phyloP scores from a whole-genome alignment of 1,284 basidiomycete genomes.

The Ceratobasidium sp. region DNA sequence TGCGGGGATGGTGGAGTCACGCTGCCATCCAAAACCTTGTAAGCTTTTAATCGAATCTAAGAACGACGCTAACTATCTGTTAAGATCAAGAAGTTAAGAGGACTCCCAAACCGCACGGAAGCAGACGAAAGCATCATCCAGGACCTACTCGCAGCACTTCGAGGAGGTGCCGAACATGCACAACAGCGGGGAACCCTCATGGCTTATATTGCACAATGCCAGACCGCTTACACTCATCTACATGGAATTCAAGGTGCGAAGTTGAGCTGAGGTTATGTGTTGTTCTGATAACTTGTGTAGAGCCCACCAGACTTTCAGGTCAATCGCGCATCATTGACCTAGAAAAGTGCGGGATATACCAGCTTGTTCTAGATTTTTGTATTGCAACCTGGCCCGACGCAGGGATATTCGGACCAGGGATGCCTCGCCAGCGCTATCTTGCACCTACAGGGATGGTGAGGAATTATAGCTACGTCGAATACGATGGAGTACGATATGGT shows the following conservation, averaged over 20 bases:
- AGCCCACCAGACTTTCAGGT: neutral
- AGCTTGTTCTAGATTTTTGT: conserved; percentile 2
- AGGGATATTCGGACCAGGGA: conserved; percentile 24
- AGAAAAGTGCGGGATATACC: neutral
- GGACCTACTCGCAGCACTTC: too few relatives aligned
- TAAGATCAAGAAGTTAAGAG: neutral
- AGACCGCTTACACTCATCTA: neutral
- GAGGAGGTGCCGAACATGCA: too few relatives aligned
- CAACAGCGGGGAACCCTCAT: too few relatives aligned
- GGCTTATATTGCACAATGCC: neutral
- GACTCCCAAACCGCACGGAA: neutral
- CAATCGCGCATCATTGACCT: conserved; percentile 11
- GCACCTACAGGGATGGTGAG: neutral
- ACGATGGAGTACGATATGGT: conserved; percentile 7
- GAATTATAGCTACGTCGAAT: conserved; percentile 29
- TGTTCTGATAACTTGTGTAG: neutral
- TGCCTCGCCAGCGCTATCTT: neutral
- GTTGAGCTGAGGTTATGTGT: neutral
- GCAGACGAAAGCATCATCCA: too few relatives aligned
- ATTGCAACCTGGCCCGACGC: conserved; percentile 11
- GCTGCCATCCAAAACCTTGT: conserved; percentile 15
- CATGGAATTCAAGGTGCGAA: conserved; percentile 6
- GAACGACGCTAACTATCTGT: neutral
- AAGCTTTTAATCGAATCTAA: neutral
- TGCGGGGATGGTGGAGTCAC: conserved; percentile 12